Percentiles rank a stretch among this genome's conserved stretches.
Conservation (phyloP, 176 grass and related monocot genomes). For the Carex myosuroides region DNA sequence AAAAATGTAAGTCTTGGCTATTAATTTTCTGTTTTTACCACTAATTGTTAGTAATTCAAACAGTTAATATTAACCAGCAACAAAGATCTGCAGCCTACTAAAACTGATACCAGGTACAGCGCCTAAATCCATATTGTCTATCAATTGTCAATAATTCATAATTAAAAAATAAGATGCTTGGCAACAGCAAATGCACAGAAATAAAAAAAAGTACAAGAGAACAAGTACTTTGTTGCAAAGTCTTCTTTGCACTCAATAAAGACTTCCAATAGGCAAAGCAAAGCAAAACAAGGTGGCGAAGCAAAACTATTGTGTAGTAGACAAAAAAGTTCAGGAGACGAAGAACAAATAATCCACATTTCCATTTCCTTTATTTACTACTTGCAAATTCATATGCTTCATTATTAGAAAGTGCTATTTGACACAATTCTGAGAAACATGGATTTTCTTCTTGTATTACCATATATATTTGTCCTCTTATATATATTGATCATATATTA, state of each 20-base stretch:
- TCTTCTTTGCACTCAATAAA: slow-evolving; percentile 24
- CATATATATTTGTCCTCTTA: background rate
- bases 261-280: slow-evolving; percentile 1
- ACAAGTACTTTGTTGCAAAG: slow-evolving; percentile 17
- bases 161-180: background rate
- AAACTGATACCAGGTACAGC: background rate
- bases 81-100: too few relatives aligned
- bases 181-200: background rate
- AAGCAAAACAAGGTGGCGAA: background rate
- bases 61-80: too few relatives aligned
- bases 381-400: background rate
- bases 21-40: too few relatives aligned
- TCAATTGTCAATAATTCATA: background rate
- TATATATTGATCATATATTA: background rate
- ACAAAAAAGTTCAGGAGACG: background rate
- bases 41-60: too few relatives aligned
- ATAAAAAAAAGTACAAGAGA: slow-evolving; percentile 1
- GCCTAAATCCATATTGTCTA: background rate
- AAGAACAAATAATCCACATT: background rate
- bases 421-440: background rate
- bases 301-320: too few relatives aligned
- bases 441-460: background rate
- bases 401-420: background rate
- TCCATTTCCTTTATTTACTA: background rate
- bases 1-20: too few relatives aligned